These are phyloP conservation scores for Solanum hybrid DNA, from an alignment of 305 asterid genomes.

Conservation along the genomic window DNA sequence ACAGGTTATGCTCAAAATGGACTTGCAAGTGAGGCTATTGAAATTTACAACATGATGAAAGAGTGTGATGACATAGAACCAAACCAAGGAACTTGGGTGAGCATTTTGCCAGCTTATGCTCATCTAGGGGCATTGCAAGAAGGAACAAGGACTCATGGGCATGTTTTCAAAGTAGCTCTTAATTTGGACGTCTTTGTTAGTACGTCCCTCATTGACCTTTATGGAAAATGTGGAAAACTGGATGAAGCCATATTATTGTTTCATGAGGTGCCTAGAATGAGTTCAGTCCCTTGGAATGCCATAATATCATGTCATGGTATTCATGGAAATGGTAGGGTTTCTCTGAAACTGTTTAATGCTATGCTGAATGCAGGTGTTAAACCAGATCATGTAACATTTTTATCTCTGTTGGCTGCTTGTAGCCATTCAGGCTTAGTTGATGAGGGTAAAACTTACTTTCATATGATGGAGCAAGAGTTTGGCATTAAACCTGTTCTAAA, in stretches of 20 bases:
- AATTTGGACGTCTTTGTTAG: conserved; percentile 48
- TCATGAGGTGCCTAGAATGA: conserved; percentile 34
- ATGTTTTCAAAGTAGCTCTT: conserved; percentile 38
- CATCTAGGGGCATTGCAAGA: conserved; percentile 67
- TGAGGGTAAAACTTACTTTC: conserved; percentile 44
- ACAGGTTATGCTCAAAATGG: conserved; percentile 72
- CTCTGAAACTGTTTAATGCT: conserved; percentile 40
- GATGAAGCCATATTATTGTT: conserved; percentile 54
- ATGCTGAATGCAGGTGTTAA: conserved; percentile 50
- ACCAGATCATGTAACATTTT: conserved; percentile 68
- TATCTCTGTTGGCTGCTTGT: conserved; percentile 59
- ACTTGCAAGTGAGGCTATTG: conserved; percentile 56
- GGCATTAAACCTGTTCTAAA: conserved; percentile 47
- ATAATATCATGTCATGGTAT: conserved; percentile 70
- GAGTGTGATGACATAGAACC: conserved; percentile 27
- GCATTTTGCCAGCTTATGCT: conserved; percentile 68
- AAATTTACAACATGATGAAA: conserved; percentile 36
- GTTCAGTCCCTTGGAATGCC: conserved; percentile 62
- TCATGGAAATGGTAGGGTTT: conserved; percentile 56
- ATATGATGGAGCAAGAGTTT: conserved; percentile 44
- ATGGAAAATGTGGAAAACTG: conserved; percentile 74
- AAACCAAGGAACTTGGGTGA: conserved; percentile 59
- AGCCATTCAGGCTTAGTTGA: conserved; percentile 79
- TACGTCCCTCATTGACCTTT: conserved; percentile 65
- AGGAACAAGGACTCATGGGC: conserved; percentile 54